A percentile compares a stretch with the other conserved stretches of the same genome.
Conservation (phyloP, 2,329 filamentous ascomycete species). For the Ramularia endophylla region DNA sequence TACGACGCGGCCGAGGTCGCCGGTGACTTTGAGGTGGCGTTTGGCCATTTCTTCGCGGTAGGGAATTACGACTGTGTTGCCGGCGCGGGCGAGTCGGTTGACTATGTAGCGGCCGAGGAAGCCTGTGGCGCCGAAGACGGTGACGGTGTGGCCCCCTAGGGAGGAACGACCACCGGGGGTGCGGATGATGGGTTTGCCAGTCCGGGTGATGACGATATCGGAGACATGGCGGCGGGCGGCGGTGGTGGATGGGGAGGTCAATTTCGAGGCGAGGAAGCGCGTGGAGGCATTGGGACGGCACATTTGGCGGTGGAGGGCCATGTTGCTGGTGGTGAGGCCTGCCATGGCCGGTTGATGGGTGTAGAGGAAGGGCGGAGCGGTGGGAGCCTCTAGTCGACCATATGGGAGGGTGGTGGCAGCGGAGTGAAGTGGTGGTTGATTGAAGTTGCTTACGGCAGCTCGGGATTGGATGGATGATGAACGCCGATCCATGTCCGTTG, state of each 20-base stretch:
- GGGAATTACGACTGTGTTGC: slow-evolving; percentile 89
- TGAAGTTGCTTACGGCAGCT: slow-evolving; percentile 4
- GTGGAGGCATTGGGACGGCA: slow-evolving; percentile 23
- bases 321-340: slow-evolving; percentile 24
- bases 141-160: slow-evolving; percentile 77
- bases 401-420: slow-evolving; percentile 1
- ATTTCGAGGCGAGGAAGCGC: too few species aligned
- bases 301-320: slow-evolving; percentile 31
- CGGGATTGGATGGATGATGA: too few species aligned
- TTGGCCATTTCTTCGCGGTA: slow-evolving; percentile 98
- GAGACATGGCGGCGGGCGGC: slow-evolving; percentile 46
- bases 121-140: slow-evolving; percentile 95
- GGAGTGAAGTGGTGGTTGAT: neutral
- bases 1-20: slow-evolving; percentile 81
- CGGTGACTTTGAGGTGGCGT: slow-evolving; percentile 92
- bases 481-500: too few species aligned
- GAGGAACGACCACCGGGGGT: slow-evolving; percentile 70
- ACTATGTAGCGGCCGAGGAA: slow-evolving; percentile 97
- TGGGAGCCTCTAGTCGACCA: slow-evolving; percentile 13
- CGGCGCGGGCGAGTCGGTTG: slow-evolving; percentile 84
- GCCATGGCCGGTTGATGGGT: slow-evolving; percentile 23
- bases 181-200: slow-evolving; percentile 90
- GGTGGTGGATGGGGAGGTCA: slow-evolving; percentile 3
- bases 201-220: slow-evolving; percentile 89
- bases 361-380: slow-evolving; percentile 10